Evolutionary conservation across 306 rosid species (phyloP), one percentile per base, ranked within the genome.

Genomic region (Fagus crenata): DNA sequence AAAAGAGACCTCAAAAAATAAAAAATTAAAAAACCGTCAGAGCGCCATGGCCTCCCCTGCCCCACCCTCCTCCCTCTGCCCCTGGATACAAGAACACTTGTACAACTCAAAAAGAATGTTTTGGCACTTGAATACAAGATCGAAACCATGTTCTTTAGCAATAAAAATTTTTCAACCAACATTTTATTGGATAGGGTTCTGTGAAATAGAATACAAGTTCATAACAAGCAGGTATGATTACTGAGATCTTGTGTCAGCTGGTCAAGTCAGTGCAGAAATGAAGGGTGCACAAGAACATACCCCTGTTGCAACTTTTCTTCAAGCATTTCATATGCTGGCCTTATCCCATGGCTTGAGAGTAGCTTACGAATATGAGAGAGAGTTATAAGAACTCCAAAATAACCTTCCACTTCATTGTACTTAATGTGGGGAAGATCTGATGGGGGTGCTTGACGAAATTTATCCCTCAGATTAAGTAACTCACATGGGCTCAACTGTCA

Each of bases 241-340:
- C 28, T 67, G 33, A 61, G 4, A 72, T 72, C 43, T n/a, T 12
- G 55, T 55, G 60, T 69, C 51, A 46, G 67, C 72, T 43, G n/a
- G 76, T 42, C 28, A 63, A 78, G 67, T 72, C 72, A 63, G 31
- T 33, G 42, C 53, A 58, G 33, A 77, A 58, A 77, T 51, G 72
- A 63, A 82, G 67, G 35, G 67, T 53, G 55, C 65, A 81, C 72
- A 75, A 78, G 64, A 60, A 81, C 88, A 75, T 77, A 95, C 98
- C 98, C 97, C 85, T 81, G 95, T 79, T 84, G 89, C 78, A 95
- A 76, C 77, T 95, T 95, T 73, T 90, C 92, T 85, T 95, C 96
- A 39, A 95, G 97, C 98, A 95, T 89, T 82, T 95, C 98, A 75
- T 78, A 65, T 28, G 97, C 95, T 76, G 98, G 97, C 80, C 95